Base-by-base conservation (phyloP, 2,329 filamentous ascomycete genomes). In the Phialophora macrospora region DNA sequence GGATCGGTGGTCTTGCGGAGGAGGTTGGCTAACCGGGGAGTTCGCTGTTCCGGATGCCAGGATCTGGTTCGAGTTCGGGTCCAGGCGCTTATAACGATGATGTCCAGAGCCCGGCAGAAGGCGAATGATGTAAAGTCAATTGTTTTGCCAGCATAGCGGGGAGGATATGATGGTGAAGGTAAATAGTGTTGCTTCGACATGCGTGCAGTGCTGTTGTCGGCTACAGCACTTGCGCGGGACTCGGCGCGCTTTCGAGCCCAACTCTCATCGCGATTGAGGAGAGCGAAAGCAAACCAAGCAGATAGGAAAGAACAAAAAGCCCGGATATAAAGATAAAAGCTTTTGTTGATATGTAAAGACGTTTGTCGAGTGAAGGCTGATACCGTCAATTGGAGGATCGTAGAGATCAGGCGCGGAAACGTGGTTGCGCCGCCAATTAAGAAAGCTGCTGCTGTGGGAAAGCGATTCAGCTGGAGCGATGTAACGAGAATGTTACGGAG, bases 51-150 rank as follows among this genome's bases (percentile, higher is more conserved):
- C 8, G 66, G 66, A 44, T 70, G 69, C 59, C 60, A 68, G 56
- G 62, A 28, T 41, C 51, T 64, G 5, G 61, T 63, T 73, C 48
- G 81, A 79, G 68, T 82, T 74, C 55, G 83, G 78, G 67, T 82
- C 89, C 90, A 93, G 26, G 87, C 73, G 68, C 88, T 84, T 61
- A 88, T 88, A 51, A 90, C 80, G 8, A 92, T 71, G 4, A 92
- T 85, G 76, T 95, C 91, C 11, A 90, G 74, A 52, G 92, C 92
- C 71, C 91, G 84, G 11, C 87, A 88, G 54, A 86, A 81, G 11
- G 90, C 87, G 74, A 95, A 94, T n/a, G 96, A 80, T 0, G 91
- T 94, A 34, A 96, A 81, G 74, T 96, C 92, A 66, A 96, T 83
- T 1, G 92, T 94, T 71, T 88, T 87, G 52, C 92, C 92, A 11